Conservation (phyloP, 805 yeast species). For the Nadsonia fulvescens region DNA sequence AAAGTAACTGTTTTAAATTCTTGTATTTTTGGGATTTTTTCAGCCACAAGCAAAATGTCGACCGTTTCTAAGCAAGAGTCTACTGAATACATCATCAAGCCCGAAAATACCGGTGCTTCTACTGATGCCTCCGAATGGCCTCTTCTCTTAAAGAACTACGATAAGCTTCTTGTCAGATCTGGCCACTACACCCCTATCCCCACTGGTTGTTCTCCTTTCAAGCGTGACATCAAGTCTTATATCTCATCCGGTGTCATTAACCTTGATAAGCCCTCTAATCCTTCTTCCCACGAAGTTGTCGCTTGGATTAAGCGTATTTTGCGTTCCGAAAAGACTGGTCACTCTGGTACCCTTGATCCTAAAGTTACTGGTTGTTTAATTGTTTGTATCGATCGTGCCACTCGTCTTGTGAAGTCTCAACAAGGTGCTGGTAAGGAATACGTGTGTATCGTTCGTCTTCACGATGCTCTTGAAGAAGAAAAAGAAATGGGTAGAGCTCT, state of each 20-base stretch:
- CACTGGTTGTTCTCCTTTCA: conserved; percentile 83
- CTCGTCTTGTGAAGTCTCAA: conserved; percentile 93
- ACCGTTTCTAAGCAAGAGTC: conserved; percentile 12
- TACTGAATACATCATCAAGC: conserved; percentile 64
- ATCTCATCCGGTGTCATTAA: conserved; percentile 91
- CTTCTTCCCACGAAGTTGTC: conserved; percentile 97
- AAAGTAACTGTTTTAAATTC: too few relatives aligned
- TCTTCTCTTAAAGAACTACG: conserved; percentile 78
- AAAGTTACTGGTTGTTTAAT: conserved; percentile 97
- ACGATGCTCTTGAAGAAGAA: conserved; percentile 80
- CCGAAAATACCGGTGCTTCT: conserved; percentile 55
- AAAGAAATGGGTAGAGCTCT: conserved; percentile 73
- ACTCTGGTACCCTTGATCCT: conserved; percentile 97
- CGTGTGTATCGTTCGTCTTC: conserved; percentile 92
- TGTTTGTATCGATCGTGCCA: conserved; percentile 96
- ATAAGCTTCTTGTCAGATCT: conserved; percentile 81
- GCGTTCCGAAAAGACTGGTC: conserved; percentile 95
- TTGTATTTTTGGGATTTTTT: too few relatives aligned
- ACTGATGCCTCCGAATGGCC: conserved; percentile 94
- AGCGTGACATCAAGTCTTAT: conserved; percentile 82
- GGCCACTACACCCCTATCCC: conserved; percentile 98
- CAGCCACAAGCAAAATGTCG: conserved; percentile 30
- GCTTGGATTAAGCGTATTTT: conserved; percentile 97
- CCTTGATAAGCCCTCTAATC: conserved; percentile 94
- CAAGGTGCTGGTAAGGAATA: conserved; percentile 99